These are phyloP conservation scores for Shiraia bambusicola DNA, from an alignment of 2,329 filamentous ascomycete species.

Conservation along the genomic window DNA sequence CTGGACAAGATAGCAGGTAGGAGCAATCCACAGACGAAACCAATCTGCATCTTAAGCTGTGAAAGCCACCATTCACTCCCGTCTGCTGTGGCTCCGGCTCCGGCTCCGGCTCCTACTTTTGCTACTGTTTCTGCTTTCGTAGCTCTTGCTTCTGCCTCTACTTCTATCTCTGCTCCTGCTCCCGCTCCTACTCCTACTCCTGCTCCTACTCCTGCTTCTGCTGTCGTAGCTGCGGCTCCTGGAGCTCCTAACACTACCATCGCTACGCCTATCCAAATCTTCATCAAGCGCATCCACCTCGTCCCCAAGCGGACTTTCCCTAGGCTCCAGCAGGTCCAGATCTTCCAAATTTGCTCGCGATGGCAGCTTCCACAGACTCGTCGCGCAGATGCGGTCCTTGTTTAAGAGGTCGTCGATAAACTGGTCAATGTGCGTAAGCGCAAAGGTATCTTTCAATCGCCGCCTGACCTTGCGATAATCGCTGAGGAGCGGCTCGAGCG, in stretches of 20 bases:
- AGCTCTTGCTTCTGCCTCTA: constrained; percentile 9
- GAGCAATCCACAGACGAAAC: no score
- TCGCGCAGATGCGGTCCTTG: constrained; percentile 88
- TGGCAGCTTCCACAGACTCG: constrained; percentile 89
- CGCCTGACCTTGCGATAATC: constrained; percentile 83
- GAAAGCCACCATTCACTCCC: no score
- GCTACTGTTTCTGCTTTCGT: constrained; percentile 7
- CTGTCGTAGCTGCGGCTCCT: constrained; percentile 13
- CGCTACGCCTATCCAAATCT: constrained; percentile 14
- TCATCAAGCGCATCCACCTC: constrained; percentile 61
- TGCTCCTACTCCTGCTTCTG: constrained; percentile 14
- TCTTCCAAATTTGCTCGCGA: constrained; percentile 82
- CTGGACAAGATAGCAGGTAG: no score
- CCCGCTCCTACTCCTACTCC: constrained; percentile 15
- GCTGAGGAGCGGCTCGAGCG: constrained; percentile 78
- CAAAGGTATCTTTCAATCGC: constrained; percentile 71
- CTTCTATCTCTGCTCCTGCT: constrained; percentile 18
- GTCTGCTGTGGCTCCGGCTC: neutral
- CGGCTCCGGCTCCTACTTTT: neutral
- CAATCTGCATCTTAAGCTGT: no score
- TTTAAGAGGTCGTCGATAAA: constrained; percentile 90
- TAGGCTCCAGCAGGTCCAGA: constrained; percentile 79
- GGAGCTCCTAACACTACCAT: constrained; percentile 16
- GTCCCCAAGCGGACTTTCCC: constrained; percentile 79
- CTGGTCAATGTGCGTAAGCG: constrained; percentile 80